phyloP scores from a whole-genome alignment of 148 eudicot species.

The Amaranthus hypochondriacus region DNA sequence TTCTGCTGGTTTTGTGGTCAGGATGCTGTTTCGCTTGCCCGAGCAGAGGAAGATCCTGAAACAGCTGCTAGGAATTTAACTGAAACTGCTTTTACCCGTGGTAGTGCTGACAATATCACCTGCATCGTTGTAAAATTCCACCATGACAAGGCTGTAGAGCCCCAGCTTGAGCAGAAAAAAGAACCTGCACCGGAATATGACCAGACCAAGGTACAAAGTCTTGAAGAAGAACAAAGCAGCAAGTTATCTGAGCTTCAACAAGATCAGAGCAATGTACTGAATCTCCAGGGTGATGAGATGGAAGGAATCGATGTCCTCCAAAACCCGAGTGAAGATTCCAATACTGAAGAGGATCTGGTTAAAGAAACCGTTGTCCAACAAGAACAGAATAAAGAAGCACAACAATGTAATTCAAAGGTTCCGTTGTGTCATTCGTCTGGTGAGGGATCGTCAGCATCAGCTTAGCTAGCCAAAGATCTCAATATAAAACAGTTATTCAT shows the following conservation, averaged over 20 bases:
- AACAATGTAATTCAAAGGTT: constrained; percentile 7
- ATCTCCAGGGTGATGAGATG: background rate
- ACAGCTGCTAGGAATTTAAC: constrained; percentile 85
- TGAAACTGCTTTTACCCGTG: constrained; percentile 82
- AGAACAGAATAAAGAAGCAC: constrained; percentile 13
- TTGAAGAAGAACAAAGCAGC: background rate
- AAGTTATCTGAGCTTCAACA: constrained; percentile 1
- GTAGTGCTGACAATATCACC: constrained; percentile 93
- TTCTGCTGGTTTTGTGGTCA: constrained; percentile 21
- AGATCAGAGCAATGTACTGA: background rate
- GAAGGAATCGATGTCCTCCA: background rate
- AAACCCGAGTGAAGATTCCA: background rate
- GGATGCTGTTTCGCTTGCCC: constrained; percentile 91
- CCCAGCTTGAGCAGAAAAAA: constrained; percentile 11
- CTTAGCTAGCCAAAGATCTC: background rate
- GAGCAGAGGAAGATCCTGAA: constrained; percentile 69
- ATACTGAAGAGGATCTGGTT: background rate
- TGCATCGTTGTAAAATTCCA: constrained; percentile 84
- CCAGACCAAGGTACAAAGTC: background rate
- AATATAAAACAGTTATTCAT: background rate
- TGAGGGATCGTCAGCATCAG: constrained; percentile 10
- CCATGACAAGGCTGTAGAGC: constrained; percentile 32
- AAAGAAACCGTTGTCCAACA: constrained; percentile 1
- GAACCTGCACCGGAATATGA: constrained; percentile 14
- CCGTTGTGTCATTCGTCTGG: constrained; percentile 15